phyloP scores from a whole-genome alignment of 1,139 yeast species.

The Yamadazyma blattariae region DNA sequence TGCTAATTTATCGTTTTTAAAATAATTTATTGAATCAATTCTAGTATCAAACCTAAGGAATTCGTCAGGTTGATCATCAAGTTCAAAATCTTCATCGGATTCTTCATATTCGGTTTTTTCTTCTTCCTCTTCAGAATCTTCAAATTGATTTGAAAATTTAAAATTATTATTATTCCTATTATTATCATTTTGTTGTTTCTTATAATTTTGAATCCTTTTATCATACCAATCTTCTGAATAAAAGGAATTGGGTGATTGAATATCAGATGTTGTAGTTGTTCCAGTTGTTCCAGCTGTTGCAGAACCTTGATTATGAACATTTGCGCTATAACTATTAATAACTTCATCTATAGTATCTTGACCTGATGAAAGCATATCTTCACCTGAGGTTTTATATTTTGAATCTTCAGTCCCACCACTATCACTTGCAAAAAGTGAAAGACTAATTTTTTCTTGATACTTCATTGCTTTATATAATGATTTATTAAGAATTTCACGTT shows the following conservation, averaged over 20 bases:
- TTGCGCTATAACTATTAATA: conserved; percentile 8
- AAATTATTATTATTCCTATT: background rate
- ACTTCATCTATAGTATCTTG: conserved; percentile 9
- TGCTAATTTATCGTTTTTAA: conserved; percentile 2
- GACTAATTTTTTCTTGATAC: background rate
- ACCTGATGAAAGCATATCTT: background rate
- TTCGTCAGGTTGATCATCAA: background rate
- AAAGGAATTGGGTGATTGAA: background rate
- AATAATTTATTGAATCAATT: conserved; percentile 6
- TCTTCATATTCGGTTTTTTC: background rate
- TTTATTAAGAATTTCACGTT: background rate
- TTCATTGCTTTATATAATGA: conserved; percentile 1
- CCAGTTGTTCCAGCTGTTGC: too few species aligned
- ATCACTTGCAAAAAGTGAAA: background rate
- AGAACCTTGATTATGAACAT: background rate
- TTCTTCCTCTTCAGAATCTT: background rate
- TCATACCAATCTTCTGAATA: conserved; percentile 2
- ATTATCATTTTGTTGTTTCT: background rate
- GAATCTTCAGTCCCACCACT: background rate
- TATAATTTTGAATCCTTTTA: background rate
- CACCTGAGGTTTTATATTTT: background rate
- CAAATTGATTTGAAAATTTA: background rate
- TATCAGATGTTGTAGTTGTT: background rate
- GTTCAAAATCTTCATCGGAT: background rate
- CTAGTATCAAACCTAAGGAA: conserved; percentile 7